Evolutionary conservation across 208 protist genomes (phyloP).

Genomic region (Leishmania lainsoni): DNA sequence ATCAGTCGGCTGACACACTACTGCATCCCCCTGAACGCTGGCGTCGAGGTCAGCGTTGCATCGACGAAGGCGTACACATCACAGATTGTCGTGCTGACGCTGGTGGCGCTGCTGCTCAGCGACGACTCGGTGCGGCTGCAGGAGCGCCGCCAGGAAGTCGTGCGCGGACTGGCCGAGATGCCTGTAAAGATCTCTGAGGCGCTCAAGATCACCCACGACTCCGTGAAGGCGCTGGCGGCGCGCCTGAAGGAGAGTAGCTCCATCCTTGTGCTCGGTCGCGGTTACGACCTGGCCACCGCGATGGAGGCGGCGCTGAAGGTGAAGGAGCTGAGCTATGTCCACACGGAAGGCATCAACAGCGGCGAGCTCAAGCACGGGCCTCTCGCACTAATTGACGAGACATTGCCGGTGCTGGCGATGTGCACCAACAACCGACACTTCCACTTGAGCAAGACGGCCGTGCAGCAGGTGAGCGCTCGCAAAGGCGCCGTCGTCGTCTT

Average conservation of each 20-base stretch:
- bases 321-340: constrained; percentile 98
- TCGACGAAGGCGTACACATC: constrained; percentile 98
- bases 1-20: constrained; percentile 89
- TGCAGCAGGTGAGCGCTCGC: constrained; percentile 91
- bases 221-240: constrained; percentile 76
- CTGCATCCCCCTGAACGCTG: constrained; percentile 91
- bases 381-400: constrained; percentile 95
- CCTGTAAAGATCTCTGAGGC: constrained; percentile 58
- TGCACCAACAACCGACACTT: constrained; percentile 82
- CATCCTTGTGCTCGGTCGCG: constrained; percentile 91
- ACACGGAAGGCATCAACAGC: constrained; percentile 96
- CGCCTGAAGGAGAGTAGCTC: constrained; percentile 49
- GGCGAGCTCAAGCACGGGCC: constrained; percentile 98
- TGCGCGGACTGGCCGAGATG: constrained; percentile 65
- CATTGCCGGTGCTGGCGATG: constrained; percentile 93
- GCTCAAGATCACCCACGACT: constrained; percentile 49
- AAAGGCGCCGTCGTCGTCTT: constrained; percentile 83
- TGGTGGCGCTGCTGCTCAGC: constrained; percentile 91
- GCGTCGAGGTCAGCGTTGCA: constrained; percentile 95
- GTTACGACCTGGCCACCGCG: constrained; percentile 92
- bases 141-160: constrained; percentile 66
- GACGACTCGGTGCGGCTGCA: constrained; percentile 50
- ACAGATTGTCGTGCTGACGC: constrained; percentile 90
- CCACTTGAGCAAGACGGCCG: constrained; percentile 75
- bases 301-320: constrained; percentile 97